These are phyloP conservation scores for Brassica cretica DNA, from an alignment of 345 rosid genomes.

Conservation along the genomic window DNA sequence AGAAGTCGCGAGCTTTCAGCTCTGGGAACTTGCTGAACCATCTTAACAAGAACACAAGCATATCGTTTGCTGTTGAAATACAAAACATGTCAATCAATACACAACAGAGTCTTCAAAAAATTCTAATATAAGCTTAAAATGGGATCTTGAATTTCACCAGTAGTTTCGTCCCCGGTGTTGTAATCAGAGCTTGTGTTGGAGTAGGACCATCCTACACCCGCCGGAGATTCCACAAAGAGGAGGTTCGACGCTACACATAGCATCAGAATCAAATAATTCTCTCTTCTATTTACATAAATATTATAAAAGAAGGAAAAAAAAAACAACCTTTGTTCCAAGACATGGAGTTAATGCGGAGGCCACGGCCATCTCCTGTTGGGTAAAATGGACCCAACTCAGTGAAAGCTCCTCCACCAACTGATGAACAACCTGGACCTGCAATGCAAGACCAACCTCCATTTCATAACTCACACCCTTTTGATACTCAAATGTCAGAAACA, in stretches of 20 bases:
- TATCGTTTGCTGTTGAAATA: constrained; percentile 57
- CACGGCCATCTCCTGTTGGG: constrained; percentile 77
- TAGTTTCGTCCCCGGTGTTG: constrained; percentile 59
- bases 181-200: constrained; percentile 74
- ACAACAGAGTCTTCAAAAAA: neutral
- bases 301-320: neutral
- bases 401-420: constrained; percentile 91
- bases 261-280: constrained; percentile 11
- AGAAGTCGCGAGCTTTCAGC: constrained; percentile 58
- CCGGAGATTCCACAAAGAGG: constrained; percentile 90
- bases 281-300: neutral
- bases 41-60: constrained; percentile 66
- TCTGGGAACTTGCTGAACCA: constrained; percentile 81
- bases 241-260: constrained; percentile 68
- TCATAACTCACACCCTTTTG: neutral
- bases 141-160: constrained; percentile 43
- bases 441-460: constrained; percentile 1
- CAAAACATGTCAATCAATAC: constrained; percentile 3
- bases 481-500: neutral
- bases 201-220: constrained; percentile 96
- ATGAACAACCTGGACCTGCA: constrained; percentile 92
- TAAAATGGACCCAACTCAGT: constrained; percentile 92
- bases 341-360: constrained; percentile 69
- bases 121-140: neutral
- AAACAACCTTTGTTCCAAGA: constrained; percentile 80